These are phyloP conservation scores for Senna siamea DNA, from an alignment of 306 rosid genomes.

Conservation along the genomic window DNA sequence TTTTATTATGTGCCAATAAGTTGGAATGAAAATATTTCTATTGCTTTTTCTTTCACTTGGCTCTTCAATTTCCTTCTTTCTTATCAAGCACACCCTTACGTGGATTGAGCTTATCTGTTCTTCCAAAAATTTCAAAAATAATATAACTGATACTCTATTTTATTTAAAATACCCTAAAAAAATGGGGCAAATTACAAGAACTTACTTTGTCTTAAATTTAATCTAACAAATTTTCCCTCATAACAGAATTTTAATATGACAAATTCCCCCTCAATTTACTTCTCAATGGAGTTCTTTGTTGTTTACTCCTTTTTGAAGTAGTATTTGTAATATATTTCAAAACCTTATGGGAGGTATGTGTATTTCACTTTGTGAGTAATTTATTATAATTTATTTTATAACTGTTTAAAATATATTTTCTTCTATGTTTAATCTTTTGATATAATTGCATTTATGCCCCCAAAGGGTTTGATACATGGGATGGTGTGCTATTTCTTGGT, in stretches of 20 bases:
- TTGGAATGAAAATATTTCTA: neutral
- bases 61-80: neutral
- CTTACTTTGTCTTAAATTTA: no score
- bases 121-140: slow-evolving; percentile 1
- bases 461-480: slow-evolving; percentile 10
- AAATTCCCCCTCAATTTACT: no score
- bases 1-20: neutral
- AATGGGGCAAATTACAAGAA: neutral
- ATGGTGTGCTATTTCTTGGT: neutral
- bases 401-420: neutral
- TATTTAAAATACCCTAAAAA: neutral
- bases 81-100: neutral
- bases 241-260: no score
- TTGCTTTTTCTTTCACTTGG: neutral
- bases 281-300: neutral
- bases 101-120: slow-evolving; percentile 6
- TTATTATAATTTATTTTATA: no score
- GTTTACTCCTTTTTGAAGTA: neutral
- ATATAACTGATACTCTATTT: neutral
- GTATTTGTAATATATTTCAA: neutral
- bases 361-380: neutral
- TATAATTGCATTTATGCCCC: neutral
- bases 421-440: slow-evolving; percentile 1
- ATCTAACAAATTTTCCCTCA: no score
- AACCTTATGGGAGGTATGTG: neutral